Percentiles rank a stretch among this genome's conserved stretches.
Conservation (phyloP, 2,329 filamentous ascomycete genomes). For the Fusarium sp. region DNA sequence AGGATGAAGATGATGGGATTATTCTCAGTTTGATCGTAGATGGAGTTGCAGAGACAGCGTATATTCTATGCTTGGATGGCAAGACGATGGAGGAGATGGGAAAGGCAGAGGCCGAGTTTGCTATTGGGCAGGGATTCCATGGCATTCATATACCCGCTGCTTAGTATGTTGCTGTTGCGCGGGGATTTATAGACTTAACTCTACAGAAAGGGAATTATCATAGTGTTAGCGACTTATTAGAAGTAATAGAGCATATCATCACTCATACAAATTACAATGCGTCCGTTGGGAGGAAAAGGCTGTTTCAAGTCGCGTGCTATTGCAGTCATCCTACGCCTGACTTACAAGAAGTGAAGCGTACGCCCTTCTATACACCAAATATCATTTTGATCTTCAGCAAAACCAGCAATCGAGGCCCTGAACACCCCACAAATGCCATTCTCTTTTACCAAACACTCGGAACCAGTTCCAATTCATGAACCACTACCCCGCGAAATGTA, state of each 20-base stretch:
- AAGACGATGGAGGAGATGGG: slow-evolving; percentile 72
- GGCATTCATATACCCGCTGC: slow-evolving; percentile 60
- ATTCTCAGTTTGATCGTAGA: slow-evolving; percentile 74
- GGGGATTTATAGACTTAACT: background rate
- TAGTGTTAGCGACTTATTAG: background rate
- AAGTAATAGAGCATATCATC: background rate
- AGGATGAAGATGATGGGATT: slow-evolving; percentile 72
- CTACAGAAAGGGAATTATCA: background rate
- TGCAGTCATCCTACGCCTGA: background rate
- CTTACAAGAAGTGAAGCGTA: background rate
- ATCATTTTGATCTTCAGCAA: background rate
- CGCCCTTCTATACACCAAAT: background rate
- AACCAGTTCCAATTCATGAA: background rate
- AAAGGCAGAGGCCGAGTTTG: slow-evolving; percentile 70
- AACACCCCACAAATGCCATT: slow-evolving; percentile 19
- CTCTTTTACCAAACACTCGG: slow-evolving; percentile 12
- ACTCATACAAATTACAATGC: background rate
- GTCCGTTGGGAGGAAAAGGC: background rate
- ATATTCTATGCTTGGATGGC: slow-evolving; percentile 74
- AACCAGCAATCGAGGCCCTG: background rate
- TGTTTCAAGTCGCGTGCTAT: background rate
- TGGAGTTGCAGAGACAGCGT: slow-evolving; percentile 68
- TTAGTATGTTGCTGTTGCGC: background rate
- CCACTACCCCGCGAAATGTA: slow-evolving; percentile 47
- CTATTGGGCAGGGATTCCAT: slow-evolving; percentile 74